phyloP scores from a whole-genome alignment of 2,329 filamentous ascomycete genomes.

The Colletotrichum chlorophyti region DNA sequence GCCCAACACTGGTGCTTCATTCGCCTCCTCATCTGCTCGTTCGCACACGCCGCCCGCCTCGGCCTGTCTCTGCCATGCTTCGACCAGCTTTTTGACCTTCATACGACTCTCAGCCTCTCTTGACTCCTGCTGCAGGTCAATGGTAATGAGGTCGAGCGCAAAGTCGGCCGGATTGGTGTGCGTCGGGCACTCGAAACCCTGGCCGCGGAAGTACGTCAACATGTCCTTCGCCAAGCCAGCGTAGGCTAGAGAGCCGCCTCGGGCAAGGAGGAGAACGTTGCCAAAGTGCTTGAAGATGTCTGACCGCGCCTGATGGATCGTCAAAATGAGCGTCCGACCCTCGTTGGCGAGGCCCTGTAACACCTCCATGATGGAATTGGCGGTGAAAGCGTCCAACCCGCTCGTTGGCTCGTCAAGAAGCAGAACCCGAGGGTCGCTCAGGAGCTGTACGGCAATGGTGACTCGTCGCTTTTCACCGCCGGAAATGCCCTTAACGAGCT shows the following conservation, averaged over 20 bases:
- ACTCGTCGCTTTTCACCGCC: slow-evolving; percentile 82
- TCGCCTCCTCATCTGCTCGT: slow-evolving; percentile 21
- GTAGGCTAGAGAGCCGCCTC: slow-evolving; percentile 73
- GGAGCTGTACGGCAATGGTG: slow-evolving; percentile 78
- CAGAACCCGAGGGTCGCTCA: slow-evolving; percentile 76
- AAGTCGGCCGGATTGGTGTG: slow-evolving; percentile 82
- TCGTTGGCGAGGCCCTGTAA: slow-evolving; percentile 74
- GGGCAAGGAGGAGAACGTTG: slow-evolving; percentile 73
- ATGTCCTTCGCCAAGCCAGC: slow-evolving; percentile 68
- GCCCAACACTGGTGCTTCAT: slow-evolving; percentile 33
- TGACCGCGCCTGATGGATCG: slow-evolving; percentile 79
- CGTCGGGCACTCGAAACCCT: slow-evolving; percentile 70
- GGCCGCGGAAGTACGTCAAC: slow-evolving; percentile 66
- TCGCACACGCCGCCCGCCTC: background rate
- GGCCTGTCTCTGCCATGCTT: slow-evolving; percentile 55
- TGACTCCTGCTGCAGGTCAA: slow-evolving; percentile 72
- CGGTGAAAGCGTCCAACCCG: slow-evolving; percentile 79
- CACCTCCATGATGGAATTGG: slow-evolving; percentile 78
- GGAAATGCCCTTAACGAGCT: slow-evolving; percentile 78
- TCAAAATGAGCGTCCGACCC: slow-evolving; percentile 77
- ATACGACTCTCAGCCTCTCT: slow-evolving; percentile 68
- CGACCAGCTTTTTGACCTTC: slow-evolving; percentile 67
- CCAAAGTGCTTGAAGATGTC: slow-evolving; percentile 76
- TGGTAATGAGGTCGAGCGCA: slow-evolving; percentile 77
- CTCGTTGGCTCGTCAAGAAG: slow-evolving; percentile 80